These are phyloP conservation scores for Obba rivulosa DNA, from an alignment of 768 basidiomycete species.

Conservation along the genomic window DNA sequence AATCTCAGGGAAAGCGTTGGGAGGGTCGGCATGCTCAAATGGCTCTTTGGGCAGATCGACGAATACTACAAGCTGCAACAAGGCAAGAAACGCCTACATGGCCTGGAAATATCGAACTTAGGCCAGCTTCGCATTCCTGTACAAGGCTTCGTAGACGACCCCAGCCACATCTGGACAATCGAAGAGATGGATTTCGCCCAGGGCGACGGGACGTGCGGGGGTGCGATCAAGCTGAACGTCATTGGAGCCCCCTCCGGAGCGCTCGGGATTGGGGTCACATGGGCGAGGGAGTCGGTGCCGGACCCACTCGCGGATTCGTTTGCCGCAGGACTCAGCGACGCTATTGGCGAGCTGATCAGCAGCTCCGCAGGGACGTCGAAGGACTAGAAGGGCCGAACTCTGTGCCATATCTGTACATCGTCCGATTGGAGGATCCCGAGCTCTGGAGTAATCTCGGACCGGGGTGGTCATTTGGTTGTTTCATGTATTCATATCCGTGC, in stretches of 20 bases:
- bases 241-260: conserved; percentile 12
- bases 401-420: too few species aligned
- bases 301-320: conserved; percentile 15
- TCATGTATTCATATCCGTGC: too few species aligned
- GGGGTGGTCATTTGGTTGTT: too few species aligned
- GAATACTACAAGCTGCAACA: conserved; percentile 24
- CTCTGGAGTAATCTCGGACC: too few species aligned
- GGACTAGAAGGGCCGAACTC: too few species aligned
- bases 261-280: conserved; percentile 15
- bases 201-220: conserved; percentile 10
- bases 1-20: conserved; percentile 15
- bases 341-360: conserved; percentile 1
- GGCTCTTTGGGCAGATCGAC: conserved; percentile 27
- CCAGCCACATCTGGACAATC: conserved; percentile 12
- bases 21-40: conserved; percentile 29
- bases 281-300: conserved; percentile 14
- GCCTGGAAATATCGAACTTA: conserved; percentile 35
- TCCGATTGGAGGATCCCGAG: too few species aligned
- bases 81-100: conserved; percentile 29
- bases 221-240: conserved; percentile 19
- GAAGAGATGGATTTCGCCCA: conserved; percentile 12
- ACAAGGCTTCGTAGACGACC: background rate
- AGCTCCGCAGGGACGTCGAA: too few species aligned
- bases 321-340: conserved; percentile 4
- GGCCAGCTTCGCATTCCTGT: conserved; percentile 22